Base-by-base conservation (phyloP, 2,329 filamentous ascomycete species). In the Penicillium sp. region DNA sequence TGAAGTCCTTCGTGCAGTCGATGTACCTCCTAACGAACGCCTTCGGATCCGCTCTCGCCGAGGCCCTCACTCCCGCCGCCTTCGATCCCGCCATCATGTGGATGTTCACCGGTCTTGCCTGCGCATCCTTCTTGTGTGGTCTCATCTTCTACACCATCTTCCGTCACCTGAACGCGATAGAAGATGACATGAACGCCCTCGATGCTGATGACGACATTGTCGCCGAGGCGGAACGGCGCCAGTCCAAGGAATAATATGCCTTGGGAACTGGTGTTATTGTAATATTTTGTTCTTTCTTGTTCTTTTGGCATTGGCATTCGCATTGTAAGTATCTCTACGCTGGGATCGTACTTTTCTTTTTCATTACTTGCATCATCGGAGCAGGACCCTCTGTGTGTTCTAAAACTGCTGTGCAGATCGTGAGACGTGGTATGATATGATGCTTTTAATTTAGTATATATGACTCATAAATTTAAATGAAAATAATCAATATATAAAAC, bases 31-130 rank as follows among this genome's bases (percentile, higher is more conserved):
- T 86, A 61, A 86, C 82, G 63, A 84, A 81, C 56, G 84, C 84
- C 0, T 77, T 87, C 60, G 83, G 82, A 4, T 80, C 79, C 38
- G 84, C 84, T 2, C 74, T 91, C 23, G 85, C 83, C 2, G 83
- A 87, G 64, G 82, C 86, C 2, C 75, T 90, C 13, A 81, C 84
- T 2, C 84, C 86, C 0, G 74, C 80, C 6, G 82, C 85, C 7
- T 81, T 81, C 56, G 85, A 91, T 69, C 88, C 88, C 23, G 80
- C 85, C 63, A 81, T 89, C 65, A 68, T 87, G 57, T 89, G 86
- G 85, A 82, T 90, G 80, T 89, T 88, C 66, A 77, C 79, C 25
- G 83, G 83, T 21, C 73, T 88, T n/a, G 81, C 80, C 6, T 66
- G 75, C 53, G 78, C 78, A 17, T 80, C 82, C 0, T 79, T 80